Conservation (phyloP, 139 green algal species). For the Chlamydomonas sp. region DNA sequence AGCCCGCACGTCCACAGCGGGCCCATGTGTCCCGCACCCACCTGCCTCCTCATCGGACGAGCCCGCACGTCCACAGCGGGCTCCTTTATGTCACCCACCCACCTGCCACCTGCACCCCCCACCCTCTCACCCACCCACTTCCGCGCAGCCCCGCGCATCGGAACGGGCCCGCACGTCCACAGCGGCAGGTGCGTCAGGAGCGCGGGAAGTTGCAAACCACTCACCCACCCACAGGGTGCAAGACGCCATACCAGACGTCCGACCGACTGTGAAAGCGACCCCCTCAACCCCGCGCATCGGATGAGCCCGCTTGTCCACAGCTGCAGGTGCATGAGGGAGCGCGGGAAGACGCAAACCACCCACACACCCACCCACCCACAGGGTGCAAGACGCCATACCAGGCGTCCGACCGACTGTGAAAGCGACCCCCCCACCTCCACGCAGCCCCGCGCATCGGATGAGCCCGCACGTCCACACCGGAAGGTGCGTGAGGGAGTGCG, state of each 20-base stretch:
- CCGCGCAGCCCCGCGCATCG: conserved; percentile 40
- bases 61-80: no score
- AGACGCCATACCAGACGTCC: no score
- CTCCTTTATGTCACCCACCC: no score
- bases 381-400: no score
- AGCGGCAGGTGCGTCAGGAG: no score
- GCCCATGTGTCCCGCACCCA: neutral
- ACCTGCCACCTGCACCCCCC: no score
- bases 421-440: neutral
- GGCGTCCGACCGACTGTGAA: no score
- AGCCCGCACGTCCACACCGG: conserved; percentile 73
- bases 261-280: neutral
- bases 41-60: neutral
- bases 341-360: conserved; percentile 65
- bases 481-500: conserved; percentile 64
- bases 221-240: neutral
- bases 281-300: conserved; percentile 58
- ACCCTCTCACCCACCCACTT: conserved; percentile 18
- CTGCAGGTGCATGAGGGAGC: conserved; percentile 64
- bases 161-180: no score
- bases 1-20: conserved; percentile 72
- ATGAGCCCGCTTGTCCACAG: conserved; percentile 68
- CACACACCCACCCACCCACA: neutral
- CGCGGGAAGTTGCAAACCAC: no score
- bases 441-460: conserved; percentile 43